Base-by-base conservation (phyloP, 106 monocot species). In the Dendrobium huoshanense region DNA sequence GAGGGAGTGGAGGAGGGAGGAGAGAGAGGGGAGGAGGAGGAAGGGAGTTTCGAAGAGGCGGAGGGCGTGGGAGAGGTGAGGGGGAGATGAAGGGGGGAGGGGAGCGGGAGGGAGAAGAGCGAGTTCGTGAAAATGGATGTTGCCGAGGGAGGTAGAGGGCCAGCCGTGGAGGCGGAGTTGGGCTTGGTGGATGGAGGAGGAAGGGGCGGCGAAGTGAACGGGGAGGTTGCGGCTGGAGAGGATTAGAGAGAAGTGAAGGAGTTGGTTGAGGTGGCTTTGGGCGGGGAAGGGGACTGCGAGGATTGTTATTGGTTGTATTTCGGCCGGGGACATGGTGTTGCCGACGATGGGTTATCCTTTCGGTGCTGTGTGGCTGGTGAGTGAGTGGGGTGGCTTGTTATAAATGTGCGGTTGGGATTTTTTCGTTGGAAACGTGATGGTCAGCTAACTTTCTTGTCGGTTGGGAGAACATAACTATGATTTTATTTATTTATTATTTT, bases 261-360 rank as follows among this genome's bases (percentile, higher is more conserved):
- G 88, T 55, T 87, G 88, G 85, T 95, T 95, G 5, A 95, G 87
- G 83, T 95, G 95, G 77, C 92, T 88, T 76, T 95, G 92, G 27
- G 27, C 90, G 9, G 89, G 87, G 81, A 92, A 92, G 5, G 95
- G 90, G 11, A 92, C 92, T 41, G 83, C 81, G 7, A 92, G 86
- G 43, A 90, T 75, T n/a, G 61, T 79, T 7, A 93, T 81, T 19
- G 61, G 61, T 19, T 61, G n/a, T n/a, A 61, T 61, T 24, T 61
- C 5, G 61, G 20, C 61, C n/a, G 61, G 61, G n/a, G 61, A 61
- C 61, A 61, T 61, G 19, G 61, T 61, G 61, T 0, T 56, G 13
- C 37, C 3, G 13, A 56, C 4, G 61, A 6, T 22, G 19, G 5
- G 20, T 61, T 4, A n/a, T 15, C n/a, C 22, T 22, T 61, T 10